phyloP scores from a whole-genome alignment of 495 filamentous ascomycete genomes.

The Xylaria acuta region DNA sequence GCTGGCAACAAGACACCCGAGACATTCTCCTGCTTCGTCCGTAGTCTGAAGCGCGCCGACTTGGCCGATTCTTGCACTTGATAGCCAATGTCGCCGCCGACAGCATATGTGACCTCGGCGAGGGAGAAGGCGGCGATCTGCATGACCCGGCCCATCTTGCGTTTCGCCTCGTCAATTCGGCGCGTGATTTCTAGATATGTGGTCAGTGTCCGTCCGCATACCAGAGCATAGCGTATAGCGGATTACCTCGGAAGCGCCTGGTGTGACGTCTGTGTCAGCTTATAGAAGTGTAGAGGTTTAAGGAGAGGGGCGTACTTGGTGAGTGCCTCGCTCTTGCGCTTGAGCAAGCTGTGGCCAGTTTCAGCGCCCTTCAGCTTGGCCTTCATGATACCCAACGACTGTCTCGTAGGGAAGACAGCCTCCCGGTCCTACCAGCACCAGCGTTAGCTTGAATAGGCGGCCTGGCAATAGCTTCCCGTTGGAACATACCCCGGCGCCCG shows the following conservation, averaged over 20 bases:
- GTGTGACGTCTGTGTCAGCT: conserved; percentile 19
- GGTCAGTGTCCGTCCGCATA: conserved; percentile 24
- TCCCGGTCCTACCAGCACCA: conserved; percentile 70
- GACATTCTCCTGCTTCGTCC: conserved; percentile 97
- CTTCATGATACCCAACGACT: conserved; percentile 97
- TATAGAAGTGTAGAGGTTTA: background rate
- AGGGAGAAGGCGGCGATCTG: conserved; percentile 98
- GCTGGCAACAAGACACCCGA: conserved; percentile 92
- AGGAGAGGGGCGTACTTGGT: conserved; percentile 68
- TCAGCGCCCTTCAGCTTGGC: conserved; percentile 97
- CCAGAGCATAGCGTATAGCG: background rate
- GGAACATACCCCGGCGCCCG: conserved; percentile 61
- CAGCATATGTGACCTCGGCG: conserved; percentile 96
- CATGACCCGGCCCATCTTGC: conserved; percentile 99
- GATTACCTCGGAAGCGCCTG: conserved; percentile 83
- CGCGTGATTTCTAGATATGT: conserved; percentile 78
- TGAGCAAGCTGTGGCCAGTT: conserved; percentile 83
- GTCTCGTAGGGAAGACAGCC: conserved; percentile 96
- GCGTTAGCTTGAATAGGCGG: conserved; percentile 26
- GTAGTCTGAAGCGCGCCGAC: conserved; percentile 86
- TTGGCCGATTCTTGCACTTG: conserved; percentile 97
- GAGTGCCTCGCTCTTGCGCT: conserved; percentile 92
- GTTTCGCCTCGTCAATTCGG: conserved; percentile 98
- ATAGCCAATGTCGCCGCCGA: conserved; percentile 93
- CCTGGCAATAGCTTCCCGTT: conserved; percentile 4